phyloP scores from a whole-genome alignment of 2,329 filamentous ascomycete genomes.

The Nakataea oryzae region DNA sequence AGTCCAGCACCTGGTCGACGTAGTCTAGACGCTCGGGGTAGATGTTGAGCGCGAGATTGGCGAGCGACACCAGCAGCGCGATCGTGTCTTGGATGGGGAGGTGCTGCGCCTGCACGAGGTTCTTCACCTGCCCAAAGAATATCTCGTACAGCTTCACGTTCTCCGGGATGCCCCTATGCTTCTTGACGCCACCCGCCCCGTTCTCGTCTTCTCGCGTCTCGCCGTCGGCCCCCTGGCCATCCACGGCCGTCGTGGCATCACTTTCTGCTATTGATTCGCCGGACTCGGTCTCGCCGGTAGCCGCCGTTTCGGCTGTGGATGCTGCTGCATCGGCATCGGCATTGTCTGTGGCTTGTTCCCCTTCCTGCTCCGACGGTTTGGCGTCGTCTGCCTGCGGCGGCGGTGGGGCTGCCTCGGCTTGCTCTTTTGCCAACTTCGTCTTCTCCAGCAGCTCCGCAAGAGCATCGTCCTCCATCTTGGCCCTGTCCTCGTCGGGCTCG shows the following conservation, averaged over 20 bases:
- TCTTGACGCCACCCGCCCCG: slow-evolving; percentile 17
- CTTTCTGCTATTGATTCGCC: slow-evolving; percentile 33
- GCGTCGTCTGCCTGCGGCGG: slow-evolving; percentile 9
- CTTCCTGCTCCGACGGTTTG: slow-evolving; percentile 15
- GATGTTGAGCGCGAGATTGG: slow-evolving; percentile 89
- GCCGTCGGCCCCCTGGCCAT: slow-evolving; percentile 26
- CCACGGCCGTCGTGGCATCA: slow-evolving; percentile 35
- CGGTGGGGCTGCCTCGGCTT: slow-evolving; percentile 11
- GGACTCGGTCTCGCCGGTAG: slow-evolving; percentile 24
- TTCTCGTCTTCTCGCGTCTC: slow-evolving; percentile 11
- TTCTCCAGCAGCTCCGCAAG: slow-evolving; percentile 69
- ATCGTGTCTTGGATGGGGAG: slow-evolving; percentile 92
- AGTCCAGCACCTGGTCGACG: slow-evolving; percentile 85
- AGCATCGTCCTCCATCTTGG: slow-evolving; percentile 76
- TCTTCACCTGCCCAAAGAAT: slow-evolving; percentile 93
- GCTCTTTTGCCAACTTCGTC: slow-evolving; percentile 45
- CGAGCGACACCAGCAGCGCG: slow-evolving; percentile 83
- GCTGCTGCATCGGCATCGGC: slow-evolving; percentile 18
- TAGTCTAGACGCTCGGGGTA: slow-evolving; percentile 91
- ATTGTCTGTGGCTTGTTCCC: slow-evolving; percentile 15
- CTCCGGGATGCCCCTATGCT: slow-evolving; percentile 49
- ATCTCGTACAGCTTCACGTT: slow-evolving; percentile 91
- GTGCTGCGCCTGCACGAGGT: slow-evolving; percentile 81
- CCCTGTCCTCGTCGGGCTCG: slow-evolving; percentile 59
- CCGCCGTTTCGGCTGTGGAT: slow-evolving; percentile 10